Base-by-base conservation (phyloP, 495 filamentous ascomycete species). In the Amorphotheca resinae region DNA sequence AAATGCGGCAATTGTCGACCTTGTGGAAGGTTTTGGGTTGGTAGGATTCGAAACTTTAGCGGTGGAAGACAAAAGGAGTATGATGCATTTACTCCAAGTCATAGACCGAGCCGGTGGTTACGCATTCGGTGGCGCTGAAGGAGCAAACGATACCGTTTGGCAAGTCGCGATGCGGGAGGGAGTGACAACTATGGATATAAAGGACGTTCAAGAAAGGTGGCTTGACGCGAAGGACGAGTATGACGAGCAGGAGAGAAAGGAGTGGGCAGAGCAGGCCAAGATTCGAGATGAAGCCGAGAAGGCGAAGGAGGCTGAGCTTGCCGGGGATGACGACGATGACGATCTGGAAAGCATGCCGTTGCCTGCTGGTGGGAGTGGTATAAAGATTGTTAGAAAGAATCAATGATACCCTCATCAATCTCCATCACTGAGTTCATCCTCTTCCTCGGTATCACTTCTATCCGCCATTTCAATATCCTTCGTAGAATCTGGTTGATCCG, bases 161-260 rank as follows among this genome's bases (percentile, higher is more conserved):
- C 82, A 91, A 56, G 74, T 95, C 33, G 87, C 91, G 1, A 88
- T 95, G 71, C 76, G 88, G 16, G 86, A 95, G 47, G 86, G 86
- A 21, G 65, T 78, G 44, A 77, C 80, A 12, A 67, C 74, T 45
- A 78, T 88, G 74, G 84, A 91, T 58, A 74, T 84, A 2, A 65
- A 74, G 35, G 91, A 98, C 62, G 76, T 95, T 49, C 87, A 98
- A 60, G 91, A 98, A 63, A 66, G 91, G 53, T 98, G 91, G 91
- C 56, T 98, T 8, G 87, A 95, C 62, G 65, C 77, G 23, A 88
- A 85, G 56, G 91, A 93, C 9, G 83, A 77, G 49, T 87, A 83
- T 57, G 91, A 98, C 62, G 84, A 84, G 40, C 55, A 71, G 43
- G 91, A 98, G 64, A 59, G 70, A 54, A 70, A 69, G 56, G 69